Conservation (phyloP, 495 filamentous ascomycete genomes). For the Penicillium turbatum region DNA sequence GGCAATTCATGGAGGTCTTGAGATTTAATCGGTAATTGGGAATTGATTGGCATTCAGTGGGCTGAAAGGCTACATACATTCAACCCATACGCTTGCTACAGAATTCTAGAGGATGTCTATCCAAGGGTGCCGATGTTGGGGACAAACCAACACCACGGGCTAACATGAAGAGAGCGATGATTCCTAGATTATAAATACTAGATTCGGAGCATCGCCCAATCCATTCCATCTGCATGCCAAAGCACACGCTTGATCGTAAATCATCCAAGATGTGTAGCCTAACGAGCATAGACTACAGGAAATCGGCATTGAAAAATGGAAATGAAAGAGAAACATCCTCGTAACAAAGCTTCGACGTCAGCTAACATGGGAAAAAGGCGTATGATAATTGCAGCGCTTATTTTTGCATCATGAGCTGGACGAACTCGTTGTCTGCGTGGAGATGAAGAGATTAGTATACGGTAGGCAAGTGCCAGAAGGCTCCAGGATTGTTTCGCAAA, state of each 20-base stretch:
- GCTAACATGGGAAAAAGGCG: conserved; percentile 31
- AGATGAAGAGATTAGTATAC: conserved; percentile 4
- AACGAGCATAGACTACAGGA: conserved; percentile 31
- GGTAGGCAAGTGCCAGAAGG: neutral
- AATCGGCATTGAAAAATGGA: conserved; percentile 24
- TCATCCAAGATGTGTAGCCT: conserved; percentile 26
- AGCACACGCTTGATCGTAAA: conserved; percentile 31
- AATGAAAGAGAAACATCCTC: conserved; percentile 26
- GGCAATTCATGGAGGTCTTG: conserved; percentile 48
- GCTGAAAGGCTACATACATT: neutral
- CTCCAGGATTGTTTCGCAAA: conserved; percentile 4
- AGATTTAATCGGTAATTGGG: conserved; percentile 38
- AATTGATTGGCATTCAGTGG: neutral
- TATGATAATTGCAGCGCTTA: conserved; percentile 47
- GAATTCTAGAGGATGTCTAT: neutral
- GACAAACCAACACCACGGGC: neutral
- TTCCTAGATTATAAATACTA: conserved; percentile 11
- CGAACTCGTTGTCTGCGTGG: conserved; percentile 91
- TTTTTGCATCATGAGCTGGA: conserved; percentile 99
- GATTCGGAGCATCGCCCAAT: conserved; percentile 9
- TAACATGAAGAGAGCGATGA: neutral
- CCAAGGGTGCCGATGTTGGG: neutral
- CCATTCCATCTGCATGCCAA: conserved; percentile 22
- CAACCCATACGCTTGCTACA: neutral
- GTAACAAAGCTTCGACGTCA: conserved; percentile 27